Conservation (phyloP, 495 filamentous ascomycete species). For the Penicillium daleae region DNA sequence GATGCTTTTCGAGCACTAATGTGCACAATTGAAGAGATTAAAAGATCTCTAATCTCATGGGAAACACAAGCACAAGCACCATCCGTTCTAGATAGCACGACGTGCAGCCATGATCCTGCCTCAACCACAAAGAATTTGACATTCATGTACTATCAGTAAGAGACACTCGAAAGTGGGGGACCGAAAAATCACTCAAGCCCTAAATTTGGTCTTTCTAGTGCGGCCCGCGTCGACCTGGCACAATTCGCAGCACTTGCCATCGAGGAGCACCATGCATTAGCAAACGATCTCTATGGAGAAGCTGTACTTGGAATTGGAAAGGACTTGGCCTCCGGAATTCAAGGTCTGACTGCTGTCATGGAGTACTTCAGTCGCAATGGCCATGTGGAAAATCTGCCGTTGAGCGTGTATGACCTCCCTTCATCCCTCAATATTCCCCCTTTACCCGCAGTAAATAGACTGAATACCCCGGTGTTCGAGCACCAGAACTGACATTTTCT, state of each 20-base stretch:
- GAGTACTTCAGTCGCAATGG: constrained; percentile 38
- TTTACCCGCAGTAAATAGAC: background rate
- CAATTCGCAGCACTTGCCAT: constrained; percentile 34
- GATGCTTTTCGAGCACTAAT: constrained; percentile 22
- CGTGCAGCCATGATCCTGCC: constrained; percentile 34
- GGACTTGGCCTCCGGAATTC: constrained; percentile 29
- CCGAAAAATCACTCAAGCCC: background rate
- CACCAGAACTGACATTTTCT: background rate
- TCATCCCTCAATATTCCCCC: background rate
- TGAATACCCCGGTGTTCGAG: background rate
- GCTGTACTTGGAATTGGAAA: constrained; percentile 22
- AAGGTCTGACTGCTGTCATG: constrained; percentile 29
- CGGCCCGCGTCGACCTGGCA: constrained; percentile 33
- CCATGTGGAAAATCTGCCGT: constrained; percentile 29
- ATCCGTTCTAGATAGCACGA: background rate
- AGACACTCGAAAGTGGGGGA: background rate
- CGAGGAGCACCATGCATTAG: constrained; percentile 28
- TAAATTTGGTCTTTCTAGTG: constrained; percentile 14
- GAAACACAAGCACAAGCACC: constrained; percentile 15
- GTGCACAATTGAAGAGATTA: constrained; percentile 21
- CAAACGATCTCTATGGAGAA: constrained; percentile 19
- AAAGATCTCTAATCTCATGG: constrained; percentile 29
- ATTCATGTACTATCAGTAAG: constrained; percentile 57
- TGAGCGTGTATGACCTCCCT: constrained; percentile 35
- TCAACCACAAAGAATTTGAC: constrained; percentile 47